Conservation (phyloP, 306 rosid genomes). For the Lagenaria siceraria region DNA sequence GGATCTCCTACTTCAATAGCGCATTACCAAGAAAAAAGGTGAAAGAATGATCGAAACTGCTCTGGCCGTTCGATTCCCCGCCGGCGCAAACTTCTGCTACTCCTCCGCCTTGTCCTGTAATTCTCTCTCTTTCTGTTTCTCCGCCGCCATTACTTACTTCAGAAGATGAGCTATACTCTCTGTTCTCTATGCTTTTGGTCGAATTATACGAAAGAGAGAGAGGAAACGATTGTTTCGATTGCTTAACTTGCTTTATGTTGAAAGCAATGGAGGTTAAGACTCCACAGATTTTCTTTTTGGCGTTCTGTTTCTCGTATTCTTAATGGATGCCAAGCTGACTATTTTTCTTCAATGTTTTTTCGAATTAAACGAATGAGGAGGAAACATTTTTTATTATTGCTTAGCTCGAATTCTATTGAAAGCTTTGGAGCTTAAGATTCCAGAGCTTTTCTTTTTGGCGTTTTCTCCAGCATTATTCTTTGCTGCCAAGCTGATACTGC, state of each 20-base stretch:
- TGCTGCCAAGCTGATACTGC: neutral
- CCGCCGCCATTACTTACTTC: neutral
- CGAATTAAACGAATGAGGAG: neutral
- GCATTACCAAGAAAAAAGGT: neutral
- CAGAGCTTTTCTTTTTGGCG: neutral
- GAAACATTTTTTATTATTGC: neutral
- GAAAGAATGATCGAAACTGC: conserved; percentile 52
- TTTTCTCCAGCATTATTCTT: conserved; percentile 2
- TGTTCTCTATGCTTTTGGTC: neutral
- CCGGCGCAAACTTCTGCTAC: conserved; percentile 32
- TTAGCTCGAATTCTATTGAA: neutral
- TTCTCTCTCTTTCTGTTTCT: conserved; percentile 7
- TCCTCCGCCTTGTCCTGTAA: conserved; percentile 36
- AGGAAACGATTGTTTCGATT: neutral
- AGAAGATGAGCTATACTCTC: neutral
- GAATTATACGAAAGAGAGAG: neutral
- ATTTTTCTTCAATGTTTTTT: neutral
- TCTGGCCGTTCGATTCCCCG: conserved; percentile 53
- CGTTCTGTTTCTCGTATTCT: neutral
- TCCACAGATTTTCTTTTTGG: neutral
- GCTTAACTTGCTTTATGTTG: neutral
- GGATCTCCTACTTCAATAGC: conserved; percentile 4
- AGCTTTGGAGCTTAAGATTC: neutral
- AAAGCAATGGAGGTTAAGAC: neutral
- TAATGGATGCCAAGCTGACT: neutral